Percentiles rank a stretch among this genome's conserved stretches.
Evolutionary conservation across 768 basidiomycete species (phyloP).

Genomic region (Serendipita vermifera): DNA sequence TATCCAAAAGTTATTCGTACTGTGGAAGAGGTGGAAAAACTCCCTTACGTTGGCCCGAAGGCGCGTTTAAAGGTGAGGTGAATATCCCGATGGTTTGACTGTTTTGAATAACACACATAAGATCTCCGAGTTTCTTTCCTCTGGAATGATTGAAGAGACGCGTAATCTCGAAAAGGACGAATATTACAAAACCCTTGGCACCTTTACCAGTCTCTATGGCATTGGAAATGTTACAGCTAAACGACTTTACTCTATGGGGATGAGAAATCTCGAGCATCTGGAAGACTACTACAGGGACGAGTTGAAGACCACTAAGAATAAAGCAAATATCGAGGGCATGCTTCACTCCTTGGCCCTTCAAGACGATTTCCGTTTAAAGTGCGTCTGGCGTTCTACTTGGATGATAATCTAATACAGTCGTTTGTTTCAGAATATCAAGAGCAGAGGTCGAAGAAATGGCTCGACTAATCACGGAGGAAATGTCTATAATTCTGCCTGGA

Average conservation of each 20-base stretch:
- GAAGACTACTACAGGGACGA: conserved; percentile 48
- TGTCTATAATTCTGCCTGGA: conserved; percentile 48
- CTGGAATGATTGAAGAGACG: conserved; percentile 46
- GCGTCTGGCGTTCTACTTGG: conserved; percentile 12
- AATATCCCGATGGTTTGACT: background rate
- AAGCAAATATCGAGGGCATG: conserved; percentile 20
- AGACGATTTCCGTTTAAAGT: conserved; percentile 42
- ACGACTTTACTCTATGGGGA: conserved; percentile 46
- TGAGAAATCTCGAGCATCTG: conserved; percentile 58
- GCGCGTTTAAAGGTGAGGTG: background rate
- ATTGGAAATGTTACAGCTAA: conserved; percentile 63
- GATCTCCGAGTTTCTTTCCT: conserved; percentile 50
- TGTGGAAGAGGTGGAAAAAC: conserved; percentile 14
- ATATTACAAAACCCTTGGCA: conserved; percentile 43
- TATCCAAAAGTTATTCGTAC: conserved; percentile 17
- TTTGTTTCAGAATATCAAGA: conserved; percentile 46
- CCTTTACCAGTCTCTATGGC: conserved; percentile 54
- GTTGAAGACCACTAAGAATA: conserved; percentile 20
- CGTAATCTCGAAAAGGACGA: conserved; percentile 25
- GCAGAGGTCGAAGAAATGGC: conserved; percentile 69
- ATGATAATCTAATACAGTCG: background rate
- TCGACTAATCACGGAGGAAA: conserved; percentile 49
- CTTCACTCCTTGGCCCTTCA: conserved; percentile 50
- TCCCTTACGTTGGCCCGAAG: conserved; percentile 28
- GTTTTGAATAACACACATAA: conserved; percentile 19